Evolutionary conservation across 2,329 filamentous ascomycete species (phyloP).

Genomic region (Cladosporium cucumerinum): DNA sequence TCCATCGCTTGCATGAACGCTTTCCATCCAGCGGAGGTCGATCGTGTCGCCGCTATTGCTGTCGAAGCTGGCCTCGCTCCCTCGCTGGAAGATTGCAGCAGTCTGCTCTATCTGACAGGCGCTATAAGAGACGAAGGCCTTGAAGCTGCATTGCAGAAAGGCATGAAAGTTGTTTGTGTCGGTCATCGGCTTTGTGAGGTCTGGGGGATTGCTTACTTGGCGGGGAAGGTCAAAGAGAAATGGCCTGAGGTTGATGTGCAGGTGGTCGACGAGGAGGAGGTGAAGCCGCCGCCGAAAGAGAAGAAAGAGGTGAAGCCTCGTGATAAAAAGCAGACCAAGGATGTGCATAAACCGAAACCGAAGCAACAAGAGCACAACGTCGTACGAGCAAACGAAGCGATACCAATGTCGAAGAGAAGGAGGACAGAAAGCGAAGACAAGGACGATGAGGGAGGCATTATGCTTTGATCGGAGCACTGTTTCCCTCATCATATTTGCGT

Average conservation of each 20-base stretch:
- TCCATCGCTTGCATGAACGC: conserved; percentile 14
- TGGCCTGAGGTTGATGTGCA: conserved; percentile 6
- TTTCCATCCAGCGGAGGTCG: conserved; percentile 12
- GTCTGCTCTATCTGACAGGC: conserved; percentile 11
- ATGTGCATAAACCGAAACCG: neutral
- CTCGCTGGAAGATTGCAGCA: neutral
- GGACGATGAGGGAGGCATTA: conserved; percentile 3
- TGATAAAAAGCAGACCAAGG: neutral
- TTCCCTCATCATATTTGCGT: too few species aligned
- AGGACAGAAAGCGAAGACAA: neutral
- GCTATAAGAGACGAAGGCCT: conserved; percentile 8
- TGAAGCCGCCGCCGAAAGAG: neutral
- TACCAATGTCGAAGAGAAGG: neutral
- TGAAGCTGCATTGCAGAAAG: conserved; percentile 4
- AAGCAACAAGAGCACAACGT: neutral
- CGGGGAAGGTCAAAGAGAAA: conserved; percentile 1
- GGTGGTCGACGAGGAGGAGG: conserved; percentile 12
- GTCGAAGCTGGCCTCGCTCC: neutral
- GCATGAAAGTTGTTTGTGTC: conserved; percentile 12
- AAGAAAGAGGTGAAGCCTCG: neutral
- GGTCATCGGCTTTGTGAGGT: conserved; percentile 9
- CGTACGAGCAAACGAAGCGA: neutral
- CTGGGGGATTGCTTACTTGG: conserved; percentile 11
- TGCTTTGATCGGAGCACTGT: neutral
- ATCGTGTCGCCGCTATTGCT: neutral